These are phyloP conservation scores for Chrysoporthe puriensis DNA, from an alignment of 2,329 filamentous ascomycete species.

Conservation along the genomic window DNA sequence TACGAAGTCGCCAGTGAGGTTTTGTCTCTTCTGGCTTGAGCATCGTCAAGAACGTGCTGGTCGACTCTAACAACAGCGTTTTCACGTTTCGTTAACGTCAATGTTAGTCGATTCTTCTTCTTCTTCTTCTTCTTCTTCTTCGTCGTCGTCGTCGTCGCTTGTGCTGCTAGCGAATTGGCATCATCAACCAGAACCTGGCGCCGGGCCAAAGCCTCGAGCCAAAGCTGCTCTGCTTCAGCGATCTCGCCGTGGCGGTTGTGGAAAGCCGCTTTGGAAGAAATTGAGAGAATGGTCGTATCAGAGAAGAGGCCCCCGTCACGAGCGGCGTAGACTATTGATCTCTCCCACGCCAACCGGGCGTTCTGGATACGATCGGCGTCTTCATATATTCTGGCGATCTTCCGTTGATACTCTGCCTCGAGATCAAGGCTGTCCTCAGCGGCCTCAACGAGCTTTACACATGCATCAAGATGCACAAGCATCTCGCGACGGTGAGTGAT, in stretches of 20 bases:
- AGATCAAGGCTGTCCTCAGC: not conserved
- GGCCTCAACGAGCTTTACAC: not conserved
- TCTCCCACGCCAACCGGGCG: not conserved
- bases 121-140: too few species aligned
- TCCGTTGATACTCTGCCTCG: not conserved
- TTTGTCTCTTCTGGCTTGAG: not conserved
- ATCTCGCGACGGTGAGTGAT: conserved; percentile 4
- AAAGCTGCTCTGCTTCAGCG: not conserved
- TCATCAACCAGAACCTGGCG: not conserved
- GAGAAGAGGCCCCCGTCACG: not conserved
- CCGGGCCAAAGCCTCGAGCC: not conserved
- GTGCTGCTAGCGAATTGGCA: not conserved
- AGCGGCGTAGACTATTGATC: not conserved
- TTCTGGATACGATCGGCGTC: not conserved
- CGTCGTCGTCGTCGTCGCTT: too few species aligned
- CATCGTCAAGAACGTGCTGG: not conserved
- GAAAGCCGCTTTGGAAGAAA: not conserved
- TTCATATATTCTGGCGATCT: not conserved
- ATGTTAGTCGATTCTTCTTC: not conserved
- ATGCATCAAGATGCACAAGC: conserved; percentile 8
- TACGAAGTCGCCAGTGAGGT: not conserved
- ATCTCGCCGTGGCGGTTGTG: not conserved
- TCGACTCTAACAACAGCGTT: not conserved
- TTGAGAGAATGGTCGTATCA: not conserved
- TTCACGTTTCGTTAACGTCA: not conserved